phyloP scores from a whole-genome alignment of 208 protist species.

The Leishmania arabica region DNA sequence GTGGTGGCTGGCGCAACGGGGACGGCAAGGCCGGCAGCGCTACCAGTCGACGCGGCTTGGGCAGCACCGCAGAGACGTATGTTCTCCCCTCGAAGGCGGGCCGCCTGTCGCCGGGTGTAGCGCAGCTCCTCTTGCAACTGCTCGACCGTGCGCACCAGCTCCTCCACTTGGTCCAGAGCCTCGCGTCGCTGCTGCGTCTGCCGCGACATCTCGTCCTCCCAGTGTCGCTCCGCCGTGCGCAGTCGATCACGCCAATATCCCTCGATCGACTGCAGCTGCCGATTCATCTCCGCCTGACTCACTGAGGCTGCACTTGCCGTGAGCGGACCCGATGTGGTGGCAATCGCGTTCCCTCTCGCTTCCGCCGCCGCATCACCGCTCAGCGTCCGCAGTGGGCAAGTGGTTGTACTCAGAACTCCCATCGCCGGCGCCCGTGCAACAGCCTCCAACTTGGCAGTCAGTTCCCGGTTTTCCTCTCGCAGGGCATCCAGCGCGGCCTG shows the following conservation, averaged over 20 bases:
- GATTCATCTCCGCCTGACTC: slow-evolving; percentile 38
- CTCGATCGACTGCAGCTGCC: slow-evolving; percentile 48
- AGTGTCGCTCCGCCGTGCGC: slow-evolving; percentile 40
- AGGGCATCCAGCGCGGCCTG: slow-evolving; percentile 47
- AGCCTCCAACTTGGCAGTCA: slow-evolving; percentile 34
- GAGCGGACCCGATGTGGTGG: background rate
- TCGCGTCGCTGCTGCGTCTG: slow-evolving; percentile 37
- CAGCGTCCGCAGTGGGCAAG: background rate
- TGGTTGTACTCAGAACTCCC: slow-evolving; percentile 5
- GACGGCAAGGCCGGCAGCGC: background rate
- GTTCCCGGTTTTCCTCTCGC: slow-evolving; percentile 51
- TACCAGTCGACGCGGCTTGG: background rate
- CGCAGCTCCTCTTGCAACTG: slow-evolving; percentile 49
- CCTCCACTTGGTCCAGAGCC: slow-evolving; percentile 44
- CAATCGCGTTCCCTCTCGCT: background rate
- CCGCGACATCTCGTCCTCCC: slow-evolving; percentile 37
- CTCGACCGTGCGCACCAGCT: slow-evolving; percentile 41
- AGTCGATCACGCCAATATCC: slow-evolving; percentile 57
- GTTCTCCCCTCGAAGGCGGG: slow-evolving; percentile 34
- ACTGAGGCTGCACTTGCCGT: slow-evolving; percentile 3
- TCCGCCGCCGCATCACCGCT: background rate
- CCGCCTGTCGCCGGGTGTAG: slow-evolving; percentile 38
- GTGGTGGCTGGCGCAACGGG: background rate
- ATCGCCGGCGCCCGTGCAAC: slow-evolving; percentile 24
- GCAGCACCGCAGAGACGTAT: slow-evolving; percentile 13